Conservation (phyloP, 2,329 filamentous ascomycete genomes). For the Verticillium nubilum region DNA sequence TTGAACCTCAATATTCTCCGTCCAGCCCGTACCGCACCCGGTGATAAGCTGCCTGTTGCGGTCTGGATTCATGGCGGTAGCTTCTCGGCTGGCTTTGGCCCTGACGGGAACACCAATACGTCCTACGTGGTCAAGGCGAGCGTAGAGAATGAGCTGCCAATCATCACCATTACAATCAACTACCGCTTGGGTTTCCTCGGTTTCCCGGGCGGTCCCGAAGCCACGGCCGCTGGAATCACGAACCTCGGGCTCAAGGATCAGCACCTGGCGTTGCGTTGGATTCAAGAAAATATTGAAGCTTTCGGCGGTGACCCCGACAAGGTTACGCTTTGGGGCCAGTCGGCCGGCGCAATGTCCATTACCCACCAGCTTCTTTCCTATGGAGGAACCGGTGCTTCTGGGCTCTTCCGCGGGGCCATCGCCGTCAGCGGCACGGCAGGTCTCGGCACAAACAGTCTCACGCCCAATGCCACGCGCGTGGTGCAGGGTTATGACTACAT, state of each 20-base stretch:
- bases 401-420: not conserved
- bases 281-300: constrained; percentile 44
- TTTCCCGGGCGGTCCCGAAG: constrained; percentile 35
- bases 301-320: constrained; percentile 47
- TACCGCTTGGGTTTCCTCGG: constrained; percentile 52
- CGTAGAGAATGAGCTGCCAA: constrained; percentile 35
- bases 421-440: constrained; percentile 6
- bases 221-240: constrained; percentile 45
- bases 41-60: constrained; percentile 43
- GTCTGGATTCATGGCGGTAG: constrained; percentile 50
- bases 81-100: constrained; percentile 18
- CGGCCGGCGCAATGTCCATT: constrained; percentile 29
- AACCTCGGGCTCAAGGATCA: constrained; percentile 52
- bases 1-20: constrained; percentile 57
- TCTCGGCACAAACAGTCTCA: not conserved
- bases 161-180: constrained; percentile 42
- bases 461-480: not conserved
- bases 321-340: constrained; percentile 43
- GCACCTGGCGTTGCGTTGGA: constrained; percentile 42
- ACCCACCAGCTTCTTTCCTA: constrained; percentile 5
- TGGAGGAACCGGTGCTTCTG: constrained; percentile 1
- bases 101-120: constrained; percentile 51
- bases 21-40: constrained; percentile 35
- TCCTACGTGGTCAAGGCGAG: constrained; percentile 49
- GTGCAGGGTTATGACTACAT: not conserved